A percentile compares a stretch with the other conserved stretches of the same genome.
Evolutionary conservation across 345 rosid genomes (phyloP).

Genomic region (Toxicodendron radicans): DNA sequence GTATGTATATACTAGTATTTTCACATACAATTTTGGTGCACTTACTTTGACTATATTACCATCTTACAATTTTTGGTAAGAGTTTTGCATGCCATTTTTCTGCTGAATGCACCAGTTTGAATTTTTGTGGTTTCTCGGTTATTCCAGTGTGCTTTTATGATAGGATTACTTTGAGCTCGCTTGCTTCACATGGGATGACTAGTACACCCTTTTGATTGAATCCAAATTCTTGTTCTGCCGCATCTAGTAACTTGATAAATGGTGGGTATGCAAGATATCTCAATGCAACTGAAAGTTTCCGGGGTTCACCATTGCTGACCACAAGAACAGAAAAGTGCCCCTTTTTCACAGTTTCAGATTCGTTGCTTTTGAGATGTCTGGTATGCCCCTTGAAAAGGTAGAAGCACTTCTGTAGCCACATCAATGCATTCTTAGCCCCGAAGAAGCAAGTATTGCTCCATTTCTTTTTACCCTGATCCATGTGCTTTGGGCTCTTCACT

Average conservation of each 20-base stretch:
- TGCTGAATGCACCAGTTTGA: background rate
- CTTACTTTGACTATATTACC: background rate
- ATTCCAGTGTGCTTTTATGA: constrained; percentile 13
- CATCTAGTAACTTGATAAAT: constrained; percentile 25
- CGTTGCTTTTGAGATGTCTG: background rate
- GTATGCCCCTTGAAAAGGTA: constrained; percentile 11
- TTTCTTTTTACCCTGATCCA: background rate
- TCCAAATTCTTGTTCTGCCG: constrained; percentile 26
- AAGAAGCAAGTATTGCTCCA: background rate
- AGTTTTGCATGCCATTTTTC: background rate
- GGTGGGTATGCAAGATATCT: constrained; percentile 29
- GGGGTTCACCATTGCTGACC: constrained; percentile 3
- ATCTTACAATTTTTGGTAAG: background rate
- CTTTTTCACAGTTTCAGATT: constrained; percentile 2
- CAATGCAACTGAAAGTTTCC: constrained; percentile 19
- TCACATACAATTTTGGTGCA: background rate
- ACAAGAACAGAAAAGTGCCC: constrained; percentile 23
- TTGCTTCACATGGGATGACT: constrained; percentile 31
- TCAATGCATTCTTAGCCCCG: constrained; percentile 7
- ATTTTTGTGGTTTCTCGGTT: too few species aligned
- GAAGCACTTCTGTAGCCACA: constrained; percentile 14
- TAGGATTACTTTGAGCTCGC: constrained; percentile 23
- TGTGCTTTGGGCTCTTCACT: background rate
- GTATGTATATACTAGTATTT: background rate
- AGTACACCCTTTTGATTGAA: constrained; percentile 26